These are phyloP conservation scores for Phanerochaete sordida DNA, from an alignment of 768 basidiomycete genomes.

Conservation along the genomic window DNA sequence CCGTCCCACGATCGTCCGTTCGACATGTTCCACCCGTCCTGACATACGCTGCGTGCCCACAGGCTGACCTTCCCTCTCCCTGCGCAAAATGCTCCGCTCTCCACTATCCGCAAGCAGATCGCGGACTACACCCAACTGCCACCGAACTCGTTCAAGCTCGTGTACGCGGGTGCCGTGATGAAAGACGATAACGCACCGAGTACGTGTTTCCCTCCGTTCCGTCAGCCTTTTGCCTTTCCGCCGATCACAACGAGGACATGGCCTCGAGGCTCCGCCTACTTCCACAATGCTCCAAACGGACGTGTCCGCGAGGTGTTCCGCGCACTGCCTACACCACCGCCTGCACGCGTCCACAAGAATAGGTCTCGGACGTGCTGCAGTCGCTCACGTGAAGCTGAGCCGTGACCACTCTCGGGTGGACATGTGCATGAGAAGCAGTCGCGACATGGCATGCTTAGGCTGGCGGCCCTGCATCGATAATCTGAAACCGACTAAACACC, in stretches of 20 bases:
- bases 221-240: neutral
- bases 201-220: conserved; percentile 30
- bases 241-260: neutral
- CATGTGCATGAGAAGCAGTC: neutral
- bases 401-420: neutral
- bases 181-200: conserved; percentile 71
- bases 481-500: neutral
- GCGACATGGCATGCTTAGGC: neutral
- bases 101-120: conserved; percentile 53
- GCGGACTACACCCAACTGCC: conserved; percentile 76
- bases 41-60: neutral
- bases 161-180: conserved; percentile 89
- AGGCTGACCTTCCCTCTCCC: conserved; percentile 56
- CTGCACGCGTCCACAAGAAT: neutral
- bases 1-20: neutral
- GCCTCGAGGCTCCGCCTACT: neutral
- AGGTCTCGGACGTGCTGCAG: neutral
- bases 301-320: too few species aligned
- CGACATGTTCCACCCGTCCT: neutral
- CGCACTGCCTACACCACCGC: neutral
- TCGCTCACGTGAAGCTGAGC: neutral
- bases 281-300: neutral
- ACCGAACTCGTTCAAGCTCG: conserved; percentile 71
- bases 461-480: neutral
- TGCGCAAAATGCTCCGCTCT: conserved; percentile 53